Conservation (phyloP, 441 rosid genomes). For the Populus tomentosa region DNA sequence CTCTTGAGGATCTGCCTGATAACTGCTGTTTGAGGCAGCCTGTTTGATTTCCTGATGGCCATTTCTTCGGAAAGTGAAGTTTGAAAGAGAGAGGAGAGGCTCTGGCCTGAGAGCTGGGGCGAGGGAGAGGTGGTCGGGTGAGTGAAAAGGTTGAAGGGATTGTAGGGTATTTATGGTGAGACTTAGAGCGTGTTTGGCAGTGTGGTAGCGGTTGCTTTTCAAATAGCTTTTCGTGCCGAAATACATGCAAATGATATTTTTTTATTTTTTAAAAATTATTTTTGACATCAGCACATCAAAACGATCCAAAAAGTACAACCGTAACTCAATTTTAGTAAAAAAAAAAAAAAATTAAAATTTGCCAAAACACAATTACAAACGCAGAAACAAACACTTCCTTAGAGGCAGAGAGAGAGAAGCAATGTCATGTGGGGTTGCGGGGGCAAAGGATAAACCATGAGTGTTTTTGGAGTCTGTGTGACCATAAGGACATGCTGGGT, state of each 20-base stretch:
- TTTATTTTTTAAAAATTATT: too few species aligned
- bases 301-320: too few species aligned
- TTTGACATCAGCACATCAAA: too few species aligned
- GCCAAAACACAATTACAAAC: too few species aligned
- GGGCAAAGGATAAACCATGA: conserved; percentile 33
- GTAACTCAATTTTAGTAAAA: too few species aligned
- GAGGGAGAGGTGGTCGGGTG: not conserved
- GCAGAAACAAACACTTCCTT: too few species aligned
- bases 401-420: conserved; percentile 23
- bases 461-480: conserved; percentile 43
- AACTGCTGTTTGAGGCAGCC: conserved; percentile 61
- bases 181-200: too few species aligned
- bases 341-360: too few species aligned
- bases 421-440: conserved; percentile 31
- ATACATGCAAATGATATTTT: too few species aligned
- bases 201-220: too few species aligned
- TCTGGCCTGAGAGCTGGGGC: not conserved
- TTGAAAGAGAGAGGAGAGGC: not conserved
- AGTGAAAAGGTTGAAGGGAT: conserved; percentile 11
- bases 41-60: conserved; percentile 53
- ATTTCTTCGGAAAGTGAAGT: not conserved
- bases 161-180: conserved; percentile 38
- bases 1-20: conserved; percentile 79
- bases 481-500: conserved; percentile 33
- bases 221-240: too few species aligned